Evolutionary conservation across 306 rosid genomes (phyloP), one percentile per base, ranked within the genome.

Genomic region (Lathyrus tuberosus): DNA sequence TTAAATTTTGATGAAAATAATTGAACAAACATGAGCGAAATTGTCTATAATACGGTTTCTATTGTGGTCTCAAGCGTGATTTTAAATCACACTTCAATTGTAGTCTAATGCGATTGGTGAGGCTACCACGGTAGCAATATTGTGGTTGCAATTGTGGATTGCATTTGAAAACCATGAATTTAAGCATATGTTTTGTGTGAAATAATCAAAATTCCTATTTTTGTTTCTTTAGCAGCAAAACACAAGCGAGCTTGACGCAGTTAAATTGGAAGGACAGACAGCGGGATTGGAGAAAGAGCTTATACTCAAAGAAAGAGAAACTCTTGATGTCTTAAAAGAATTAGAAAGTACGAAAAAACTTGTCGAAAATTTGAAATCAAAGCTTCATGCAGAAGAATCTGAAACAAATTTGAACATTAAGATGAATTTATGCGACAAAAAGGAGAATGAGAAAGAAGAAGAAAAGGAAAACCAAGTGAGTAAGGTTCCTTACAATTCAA

Each of bases 401-500:
- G 78, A 70, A 53, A 72, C 22, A 0, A 65, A 70, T 60, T 70
- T 74, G 46, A 70, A 58, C 7, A 17, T 48, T 49, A 62, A 75
- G 65, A 59, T 4, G 65, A 64, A 67, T 74, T 44, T 18, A 8
- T 54, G 70, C 10, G 56, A 79, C 18, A 38, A 64, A 16, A 64
- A 56, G 44, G 70, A 65, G 38, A 41, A 74, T 54, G 79, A 33
- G 26, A 70, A 60, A 52, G 80, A 88, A 70, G 87, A 68, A 26
- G 87, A 80, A 52, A 86, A 92, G 84, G 90, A 83, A 75, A 90
- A 85, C 82, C 80, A 62, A 37, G 86, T 47, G 65, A 70, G 61
- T 72, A 80, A 60, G 57, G 61, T 35, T 16, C 70, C 58, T 71
- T 68, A 24, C 35, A 58, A 69, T 69, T 54, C 86, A 38, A 59